Evolutionary conservation across 2,329 filamentous ascomycete genomes (phyloP), one percentile per base, ranked within the genome.

Genomic region (Pseudogymnoascus pannorum): DNA sequence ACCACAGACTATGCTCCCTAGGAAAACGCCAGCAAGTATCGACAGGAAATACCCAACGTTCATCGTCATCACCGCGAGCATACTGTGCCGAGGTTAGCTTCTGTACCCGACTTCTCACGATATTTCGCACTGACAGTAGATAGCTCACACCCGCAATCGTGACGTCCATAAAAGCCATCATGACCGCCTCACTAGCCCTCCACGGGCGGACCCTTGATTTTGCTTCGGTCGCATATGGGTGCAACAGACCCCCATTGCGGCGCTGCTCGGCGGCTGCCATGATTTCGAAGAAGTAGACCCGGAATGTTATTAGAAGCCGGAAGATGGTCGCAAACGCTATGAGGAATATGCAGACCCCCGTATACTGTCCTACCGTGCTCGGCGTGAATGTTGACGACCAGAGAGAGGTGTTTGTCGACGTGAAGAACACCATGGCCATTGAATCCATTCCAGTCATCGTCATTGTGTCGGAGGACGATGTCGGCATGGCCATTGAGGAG

Each of bases 61-160:
- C 76, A 89, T 84, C 1, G 89, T 91, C 89, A 93, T 96, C 70
- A 94, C 88, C 12, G 88, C 89, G 75, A 95, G 76, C 91, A 96
- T 96, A 64, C 91, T 95, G 66, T 36, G 57, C 14, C 11, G 12
- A 40, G 62, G 63, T 59, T 44, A 62, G 63, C 29, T 62, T 57
- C 59, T 54, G 59, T 20, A 65, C 14, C 14, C 38, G 59, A 58
- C 51, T 59, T 11, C 33, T 36, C 12, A 38, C 42, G 57, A 24
- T 40, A 48, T 22, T 42, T 54, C 22, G 36, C 24, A 85, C 89
- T 81, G 76, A 94, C 91, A 95, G 84, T 31, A 95, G 76, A 75
- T 95, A 95, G 8, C 87, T 87, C 31, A 93, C 81, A 4, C 84
- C 90, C 8, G 83, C 83, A 68, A 89, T 84, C 16, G 87, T 73